Evolutionary conservation across 768 basidiomycete species (phyloP), one percentile per base, ranked within the genome.

Genomic region (Thelephora aurantiotincta): DNA sequence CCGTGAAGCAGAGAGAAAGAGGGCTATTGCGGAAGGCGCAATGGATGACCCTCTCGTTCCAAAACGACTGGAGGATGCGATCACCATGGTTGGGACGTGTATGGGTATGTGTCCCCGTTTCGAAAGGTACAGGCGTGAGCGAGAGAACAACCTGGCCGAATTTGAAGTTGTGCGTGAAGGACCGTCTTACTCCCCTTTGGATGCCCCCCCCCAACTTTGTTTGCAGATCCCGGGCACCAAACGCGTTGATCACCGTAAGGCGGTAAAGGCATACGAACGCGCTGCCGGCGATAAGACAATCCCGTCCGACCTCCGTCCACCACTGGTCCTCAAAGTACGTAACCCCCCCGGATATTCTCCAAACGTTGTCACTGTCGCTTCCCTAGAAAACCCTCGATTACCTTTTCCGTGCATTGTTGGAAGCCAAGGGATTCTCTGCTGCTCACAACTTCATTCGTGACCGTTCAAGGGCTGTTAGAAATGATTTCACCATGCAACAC

Each of bases 191-290:
- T 18, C 35, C 16, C 33, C 20, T 45, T 34, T 51, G 33, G 23
- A 35, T 37, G 33, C 52, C 42, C 52, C 46, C n/a, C 45, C 48
- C 63, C 76, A 57, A 77, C 67, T 22, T 46, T 51, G 51, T n/a
- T 54, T 50, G 38, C 60, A 85, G 82, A 78, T 83, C 48, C 80
- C 83, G 14, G 82, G 81, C 11, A 88, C 84, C n/a, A 87, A 81
- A 58, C 72, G 83, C 37, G 82, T 97, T 7, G 81, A 93, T 58
- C 90, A 90, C 52, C 69, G 70, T 35, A 80, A 81, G 45, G 93
- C 93, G 0, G 94, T 98, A 41, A 96, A 97, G 59, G 84, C 83
- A 59, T 99, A 92, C 62, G 89, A 94, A 60, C 84, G 94, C 16
- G 91, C 90, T 3, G 87, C 90, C 12, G 93, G 93, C 20, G 89